Evolutionary conservation across 345 rosid genomes (phyloP), one percentile per base, ranked within the genome.

Genomic region (Salix dunnii): DNA sequence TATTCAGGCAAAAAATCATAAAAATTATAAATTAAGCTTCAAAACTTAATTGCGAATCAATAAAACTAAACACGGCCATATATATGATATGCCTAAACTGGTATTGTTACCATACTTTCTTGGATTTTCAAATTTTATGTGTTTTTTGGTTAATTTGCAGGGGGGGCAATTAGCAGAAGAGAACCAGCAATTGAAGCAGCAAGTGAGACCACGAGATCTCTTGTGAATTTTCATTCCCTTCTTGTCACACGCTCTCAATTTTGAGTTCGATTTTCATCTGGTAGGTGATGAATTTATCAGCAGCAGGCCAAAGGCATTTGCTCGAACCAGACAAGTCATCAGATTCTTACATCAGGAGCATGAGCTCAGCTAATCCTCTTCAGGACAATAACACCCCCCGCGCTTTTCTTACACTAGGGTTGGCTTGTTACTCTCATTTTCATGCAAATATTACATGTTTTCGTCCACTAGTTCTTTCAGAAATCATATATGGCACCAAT

Each of bases 161-260:
- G 82, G 23, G 77, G 76, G 6, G 3, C 35, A 69, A 51, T 43
- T 86, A 42, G 63, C 28, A 76, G 83, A 81, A 72, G 84, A 79
- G 71, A 86, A 83, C 70, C 58, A 68, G 79, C 62, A 48, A 28
- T 74, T 86, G 78, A 81, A 75, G 73, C 53, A 81, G 35, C 76
- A 20, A 67, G 86, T 81, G 51, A 48, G 51, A 16, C 20, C 43
- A 25, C 33, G 51, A 38, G n/a, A 10, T 21, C 36, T 14, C 2
- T 36, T 40, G 5, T 5, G 5, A 48, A 49, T 76, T 60, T 30
- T 35, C 25, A 23, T 27, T 68, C 73, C 67, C 30, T 60, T 27
- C 3, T 27, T 53, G 53, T 46, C 36, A 28, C 60, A 2, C 63
- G 21, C 13, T 66, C n/a, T 23, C 20, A 2, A 10, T 46, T 13